A percentile compares a stretch with the other conserved stretches of the same genome.
Conservation (phyloP, 1,139 yeast genomes). For the Taphrina wiesneri region DNA sequence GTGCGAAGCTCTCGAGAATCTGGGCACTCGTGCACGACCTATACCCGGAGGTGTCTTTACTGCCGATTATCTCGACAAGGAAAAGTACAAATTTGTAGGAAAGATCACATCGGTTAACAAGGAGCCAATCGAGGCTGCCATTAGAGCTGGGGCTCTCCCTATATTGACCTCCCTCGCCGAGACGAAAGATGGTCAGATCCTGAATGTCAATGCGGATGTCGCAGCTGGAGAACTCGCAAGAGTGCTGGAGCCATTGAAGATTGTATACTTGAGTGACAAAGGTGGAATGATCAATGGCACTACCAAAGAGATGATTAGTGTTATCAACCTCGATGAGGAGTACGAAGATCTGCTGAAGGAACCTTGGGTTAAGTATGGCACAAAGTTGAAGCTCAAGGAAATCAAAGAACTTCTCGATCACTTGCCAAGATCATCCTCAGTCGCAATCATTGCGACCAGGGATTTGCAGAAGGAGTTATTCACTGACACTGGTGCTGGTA, state of each 20-base stretch:
- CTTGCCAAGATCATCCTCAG: conserved; percentile 95
- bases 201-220: conserved; percentile 96
- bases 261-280: conserved; percentile 92
- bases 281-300: conserved; percentile 95
- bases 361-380: conserved; percentile 98
- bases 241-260: conserved; percentile 93
- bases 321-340: conserved; percentile 92
- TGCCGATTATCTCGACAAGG: conserved; percentile 88
- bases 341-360: conserved; percentile 86
- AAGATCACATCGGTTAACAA: conserved; percentile 82
- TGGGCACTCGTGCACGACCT: conserved; percentile 98
- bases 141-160: conserved; percentile 94
- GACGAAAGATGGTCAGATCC: conserved; percentile 91
- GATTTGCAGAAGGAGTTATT: conserved; percentile 95
- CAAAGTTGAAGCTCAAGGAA: conserved; percentile 93
- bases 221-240: conserved; percentile 98
- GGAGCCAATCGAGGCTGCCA: conserved; percentile 89
- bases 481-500: conserved; percentile 99
- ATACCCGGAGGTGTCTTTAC: conserved; percentile 96
- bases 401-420: conserved; percentile 90
- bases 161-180: conserved; percentile 95
- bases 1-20: conserved; percentile 91
- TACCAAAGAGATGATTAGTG: conserved; percentile 85
- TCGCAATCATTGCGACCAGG: conserved; percentile 91
- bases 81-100: conserved; percentile 90